Conservation (phyloP, 2,329 filamentous ascomycete species). For the Teratosphaeria epicoccoides region DNA sequence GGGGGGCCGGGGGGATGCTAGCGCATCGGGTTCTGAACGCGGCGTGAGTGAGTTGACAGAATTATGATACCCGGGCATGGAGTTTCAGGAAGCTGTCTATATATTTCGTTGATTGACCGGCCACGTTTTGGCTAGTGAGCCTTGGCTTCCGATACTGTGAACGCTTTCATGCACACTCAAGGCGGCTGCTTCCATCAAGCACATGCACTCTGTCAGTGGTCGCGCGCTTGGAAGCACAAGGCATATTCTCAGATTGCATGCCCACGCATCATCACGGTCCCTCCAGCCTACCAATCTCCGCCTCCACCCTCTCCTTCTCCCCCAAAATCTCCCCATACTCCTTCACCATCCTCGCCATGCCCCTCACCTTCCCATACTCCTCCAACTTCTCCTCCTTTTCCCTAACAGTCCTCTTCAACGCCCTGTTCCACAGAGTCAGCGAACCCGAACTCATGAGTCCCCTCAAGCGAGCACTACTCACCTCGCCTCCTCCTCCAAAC, state of each 20-base stretch:
- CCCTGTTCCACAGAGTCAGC: constrained; percentile 6
- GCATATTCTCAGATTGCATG: not conserved
- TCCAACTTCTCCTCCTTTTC: constrained; percentile 26
- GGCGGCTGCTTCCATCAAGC: too few relatives aligned
- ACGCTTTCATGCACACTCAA: too few relatives aligned
- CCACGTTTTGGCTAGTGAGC: not conserved
- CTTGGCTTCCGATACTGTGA: not conserved
- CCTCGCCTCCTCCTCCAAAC: constrained; percentile 21
- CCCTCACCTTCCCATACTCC: constrained; percentile 28
- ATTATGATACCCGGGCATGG: not conserved
- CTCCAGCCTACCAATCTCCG: constrained; percentile 19
- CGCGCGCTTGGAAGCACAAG: too few relatives aligned
- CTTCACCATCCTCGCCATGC: constrained; percentile 30
- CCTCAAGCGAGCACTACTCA: not conserved
- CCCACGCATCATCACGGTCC: not conserved
- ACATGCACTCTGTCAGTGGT: too few relatives aligned
- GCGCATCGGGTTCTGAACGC: not conserved
- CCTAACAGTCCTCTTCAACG: constrained; percentile 23
- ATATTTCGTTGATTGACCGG: not conserved
- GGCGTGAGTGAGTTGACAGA: not conserved
- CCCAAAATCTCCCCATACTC: constrained; percentile 26
- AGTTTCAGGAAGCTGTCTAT: not conserved
- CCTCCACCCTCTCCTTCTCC: constrained; percentile 20
- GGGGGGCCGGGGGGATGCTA: too few relatives aligned
- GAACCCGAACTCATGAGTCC: not conserved